These are phyloP conservation scores for Crinitomyces ghanaensis DNA, from an alignment of 805 yeast species.

Conservation along the genomic window DNA sequence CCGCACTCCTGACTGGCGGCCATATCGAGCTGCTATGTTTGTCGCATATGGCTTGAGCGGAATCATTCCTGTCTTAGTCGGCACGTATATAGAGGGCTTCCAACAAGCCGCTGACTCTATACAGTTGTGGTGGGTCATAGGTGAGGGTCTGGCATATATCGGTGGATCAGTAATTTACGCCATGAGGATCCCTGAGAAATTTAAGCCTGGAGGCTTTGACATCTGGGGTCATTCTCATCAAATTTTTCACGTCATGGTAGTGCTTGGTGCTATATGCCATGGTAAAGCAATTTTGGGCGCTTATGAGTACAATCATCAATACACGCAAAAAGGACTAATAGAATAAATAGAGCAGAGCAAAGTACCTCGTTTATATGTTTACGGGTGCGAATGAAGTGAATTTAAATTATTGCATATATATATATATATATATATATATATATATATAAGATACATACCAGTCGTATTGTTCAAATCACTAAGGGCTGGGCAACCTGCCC, in stretches of 20 bases:
- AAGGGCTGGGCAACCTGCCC: too few species aligned
- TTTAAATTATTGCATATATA: neutral
- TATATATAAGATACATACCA: neutral
- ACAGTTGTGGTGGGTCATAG: slow-evolving; percentile 47
- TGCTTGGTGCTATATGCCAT: slow-evolving; percentile 65
- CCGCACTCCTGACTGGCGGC: slow-evolving; percentile 59
- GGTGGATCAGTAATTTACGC: slow-evolving; percentile 75
- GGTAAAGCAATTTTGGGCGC: slow-evolving; percentile 49
- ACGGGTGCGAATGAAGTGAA: too few species aligned
- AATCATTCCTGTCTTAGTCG: slow-evolving; percentile 52
- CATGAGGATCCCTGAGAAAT: slow-evolving; percentile 63
- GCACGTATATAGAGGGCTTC: slow-evolving; percentile 38
- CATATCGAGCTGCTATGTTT: slow-evolving; percentile 68
- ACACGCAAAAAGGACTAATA: too few species aligned
- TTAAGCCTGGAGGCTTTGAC: slow-evolving; percentile 53
- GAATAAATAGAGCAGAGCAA: neutral
- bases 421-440: neutral
- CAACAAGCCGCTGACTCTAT: neutral
- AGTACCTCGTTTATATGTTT: neutral
- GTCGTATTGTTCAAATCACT: too few species aligned
- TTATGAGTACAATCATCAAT: slow-evolving; percentile 28
- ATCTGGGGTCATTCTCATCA: slow-evolving; percentile 76
- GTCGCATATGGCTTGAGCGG: slow-evolving; percentile 74
- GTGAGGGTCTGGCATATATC: slow-evolving; percentile 68
- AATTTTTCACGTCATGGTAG: slow-evolving; percentile 68